Percentiles rank a stretch among this genome's conserved stretches.
phyloP scores from a whole-genome alignment of 2,329 filamentous ascomycete species.

The Botrytis deweyae region DNA sequence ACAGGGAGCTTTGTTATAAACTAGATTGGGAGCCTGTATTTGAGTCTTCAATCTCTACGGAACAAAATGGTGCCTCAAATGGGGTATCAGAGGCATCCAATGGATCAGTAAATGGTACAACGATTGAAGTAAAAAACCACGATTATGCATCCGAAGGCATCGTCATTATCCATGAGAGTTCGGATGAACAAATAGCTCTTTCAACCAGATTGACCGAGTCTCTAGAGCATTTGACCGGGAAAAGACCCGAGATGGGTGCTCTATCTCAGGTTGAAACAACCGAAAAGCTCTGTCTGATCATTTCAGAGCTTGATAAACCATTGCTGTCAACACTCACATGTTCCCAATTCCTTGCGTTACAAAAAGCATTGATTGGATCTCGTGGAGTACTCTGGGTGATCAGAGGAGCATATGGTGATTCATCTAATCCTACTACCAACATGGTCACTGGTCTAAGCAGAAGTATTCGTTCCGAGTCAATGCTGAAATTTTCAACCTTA shows the following conservation, averaged over 20 bases:
- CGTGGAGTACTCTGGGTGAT: conserved; percentile 52
- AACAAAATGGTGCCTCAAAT: conserved; percentile 35
- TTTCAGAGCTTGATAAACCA: conserved; percentile 46
- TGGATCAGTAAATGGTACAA: background rate
- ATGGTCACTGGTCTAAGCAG: conserved; percentile 28
- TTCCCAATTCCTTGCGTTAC: conserved; percentile 45
- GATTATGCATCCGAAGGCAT: background rate
- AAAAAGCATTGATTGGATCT: conserved; percentile 42
- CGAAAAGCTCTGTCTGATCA: conserved; percentile 45
- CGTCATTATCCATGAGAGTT: conserved; percentile 1
- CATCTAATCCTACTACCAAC: conserved; percentile 32
- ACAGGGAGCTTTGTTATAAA: conserved; percentile 50
- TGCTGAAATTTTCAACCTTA: conserved; percentile 19
- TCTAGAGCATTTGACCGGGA: conserved; percentile 14
- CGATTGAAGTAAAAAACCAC: background rate
- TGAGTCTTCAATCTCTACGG: conserved; percentile 33
- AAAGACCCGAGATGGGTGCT: background rate
- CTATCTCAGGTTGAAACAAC: conserved; percentile 38
- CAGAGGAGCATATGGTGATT: conserved; percentile 43
- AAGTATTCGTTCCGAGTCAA: conserved; percentile 21
- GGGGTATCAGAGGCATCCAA: background rate
- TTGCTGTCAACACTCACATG: conserved; percentile 45
- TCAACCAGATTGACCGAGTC: background rate
- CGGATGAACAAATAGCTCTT: background rate
- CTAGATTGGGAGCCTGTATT: conserved; percentile 46